These are phyloP conservation scores for Ceratobasidium sp. DNA, from an alignment of 1,284 basidiomycete genomes.

Conservation along the genomic window DNA sequence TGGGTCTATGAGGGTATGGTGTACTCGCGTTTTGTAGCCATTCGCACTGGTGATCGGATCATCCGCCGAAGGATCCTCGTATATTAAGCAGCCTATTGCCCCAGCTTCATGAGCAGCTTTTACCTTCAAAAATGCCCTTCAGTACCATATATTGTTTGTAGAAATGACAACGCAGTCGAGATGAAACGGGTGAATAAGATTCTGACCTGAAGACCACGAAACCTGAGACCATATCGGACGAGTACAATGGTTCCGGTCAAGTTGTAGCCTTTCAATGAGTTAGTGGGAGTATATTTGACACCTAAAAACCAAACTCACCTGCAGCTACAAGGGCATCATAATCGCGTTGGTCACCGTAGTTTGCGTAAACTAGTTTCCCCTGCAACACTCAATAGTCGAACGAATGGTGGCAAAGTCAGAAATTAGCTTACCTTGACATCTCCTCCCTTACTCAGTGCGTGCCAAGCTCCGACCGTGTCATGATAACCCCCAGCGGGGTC, in stretches of 20 bases:
- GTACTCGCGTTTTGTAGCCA: constrained; percentile 64
- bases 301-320: constrained; percentile 46
- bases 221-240: constrained; percentile 77
- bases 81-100: constrained; percentile 66
- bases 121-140: constrained; percentile 55
- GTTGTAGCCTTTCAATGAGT: constrained; percentile 56
- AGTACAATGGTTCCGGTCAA: constrained; percentile 85
- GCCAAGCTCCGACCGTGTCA: constrained; percentile 67
- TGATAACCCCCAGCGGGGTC: constrained; percentile 68
- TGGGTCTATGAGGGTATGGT: too few species aligned
- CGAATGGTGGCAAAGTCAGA: not conserved
- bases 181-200: not conserved
- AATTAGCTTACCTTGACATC: constrained; percentile 53
- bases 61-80: constrained; percentile 88
- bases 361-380: constrained; percentile 80
- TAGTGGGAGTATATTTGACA: not conserved
- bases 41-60: constrained; percentile 80
- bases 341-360: constrained; percentile 81
- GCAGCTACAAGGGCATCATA: constrained; percentile 65
- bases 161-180: not conserved
- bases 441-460: constrained; percentile 70
- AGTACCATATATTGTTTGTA: not conserved
- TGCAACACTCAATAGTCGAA: not conserved
- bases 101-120: constrained; percentile 85
- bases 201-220: constrained; percentile 77